A percentile compares a stretch with the other conserved stretches of the same genome.
phyloP scores from a whole-genome alignment of 768 basidiomycete species.

The Lactifluus volemus region DNA sequence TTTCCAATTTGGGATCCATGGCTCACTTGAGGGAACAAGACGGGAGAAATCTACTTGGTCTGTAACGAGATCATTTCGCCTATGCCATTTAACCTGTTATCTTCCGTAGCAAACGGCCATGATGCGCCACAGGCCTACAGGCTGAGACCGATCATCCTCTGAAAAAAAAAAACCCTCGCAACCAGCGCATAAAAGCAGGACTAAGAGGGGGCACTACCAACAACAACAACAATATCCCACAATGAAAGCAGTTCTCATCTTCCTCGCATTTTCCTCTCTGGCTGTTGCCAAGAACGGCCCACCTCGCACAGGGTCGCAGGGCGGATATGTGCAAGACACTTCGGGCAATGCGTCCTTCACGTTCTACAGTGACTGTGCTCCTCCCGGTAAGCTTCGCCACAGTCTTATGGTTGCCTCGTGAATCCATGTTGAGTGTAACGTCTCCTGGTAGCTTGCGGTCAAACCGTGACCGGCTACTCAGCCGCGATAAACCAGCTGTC shows the following conservation, averaged over 20 bases:
- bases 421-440: neutral
- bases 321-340: constrained; percentile 43
- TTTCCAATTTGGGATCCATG: no score
- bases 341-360: constrained; percentile 51
- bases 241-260: neutral
- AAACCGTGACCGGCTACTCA: constrained; percentile 39
- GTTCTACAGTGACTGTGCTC: constrained; percentile 44
- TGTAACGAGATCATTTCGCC: no score
- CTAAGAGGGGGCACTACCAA: neutral
- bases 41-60: no score
- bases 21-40: no score
- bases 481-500: constrained; percentile 51
- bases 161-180: neutral
- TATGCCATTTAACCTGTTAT: no score
- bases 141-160: neutral
- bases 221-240: neutral
- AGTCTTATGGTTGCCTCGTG: neutral
- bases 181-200: neutral
- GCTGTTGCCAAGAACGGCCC: neutral
- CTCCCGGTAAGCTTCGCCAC: constrained; percentile 31
- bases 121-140: neutral
- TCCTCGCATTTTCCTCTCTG: neutral
- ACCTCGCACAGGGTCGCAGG: constrained; percentile 7
- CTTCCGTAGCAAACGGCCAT: no score
- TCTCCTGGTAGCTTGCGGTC: constrained; percentile 39